Evolutionary conservation across 371 early-diverging fungal species (phyloP).

Genomic region (Batkoa obscura): DNA sequence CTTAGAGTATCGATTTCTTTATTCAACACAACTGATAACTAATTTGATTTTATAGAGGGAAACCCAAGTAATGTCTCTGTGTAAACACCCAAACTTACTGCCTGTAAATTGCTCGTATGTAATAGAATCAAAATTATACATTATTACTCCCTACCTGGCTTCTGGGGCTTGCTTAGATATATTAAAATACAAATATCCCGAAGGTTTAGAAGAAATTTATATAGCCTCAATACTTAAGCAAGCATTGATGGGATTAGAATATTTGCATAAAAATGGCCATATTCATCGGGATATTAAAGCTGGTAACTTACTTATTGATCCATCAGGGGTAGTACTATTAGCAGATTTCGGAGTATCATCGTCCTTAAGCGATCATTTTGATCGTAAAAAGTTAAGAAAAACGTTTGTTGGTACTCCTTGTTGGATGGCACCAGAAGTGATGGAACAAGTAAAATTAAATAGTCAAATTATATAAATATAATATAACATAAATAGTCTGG

Average conservation of each 20-base stretch:
- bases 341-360: slow-evolving; percentile 84
- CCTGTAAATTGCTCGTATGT: slow-evolving; percentile 72
- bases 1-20: slow-evolving; percentile 33
- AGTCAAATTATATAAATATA: background rate
- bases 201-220: slow-evolving; percentile 62
- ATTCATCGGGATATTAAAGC: slow-evolving; percentile 88
- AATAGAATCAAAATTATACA: slow-evolving; percentile 52
- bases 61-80: slow-evolving; percentile 71
- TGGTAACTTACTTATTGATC: slow-evolving; percentile 69
- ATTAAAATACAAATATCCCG: slow-evolving; percentile 60
- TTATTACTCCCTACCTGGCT: slow-evolving; percentile 62
- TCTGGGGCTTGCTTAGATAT: slow-evolving; percentile 75
- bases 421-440: slow-evolving; percentile 76
- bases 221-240: slow-evolving; percentile 78
- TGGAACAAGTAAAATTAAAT: slow-evolving; percentile 17
- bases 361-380: slow-evolving; percentile 57
- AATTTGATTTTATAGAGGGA: slow-evolving; percentile 30
- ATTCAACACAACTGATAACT: background rate
- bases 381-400: slow-evolving; percentile 48
- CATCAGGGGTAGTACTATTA: slow-evolving; percentile 60
- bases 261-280: slow-evolving; percentile 70
- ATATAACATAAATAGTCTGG: slow-evolving; percentile 22
- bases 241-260: slow-evolving; percentile 60
- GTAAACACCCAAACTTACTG: slow-evolving; percentile 66
- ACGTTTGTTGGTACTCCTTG: slow-evolving; percentile 88